phyloP scores from a whole-genome alignment of 495 filamentous ascomycete species.

The Tetracladium setigerum region DNA sequence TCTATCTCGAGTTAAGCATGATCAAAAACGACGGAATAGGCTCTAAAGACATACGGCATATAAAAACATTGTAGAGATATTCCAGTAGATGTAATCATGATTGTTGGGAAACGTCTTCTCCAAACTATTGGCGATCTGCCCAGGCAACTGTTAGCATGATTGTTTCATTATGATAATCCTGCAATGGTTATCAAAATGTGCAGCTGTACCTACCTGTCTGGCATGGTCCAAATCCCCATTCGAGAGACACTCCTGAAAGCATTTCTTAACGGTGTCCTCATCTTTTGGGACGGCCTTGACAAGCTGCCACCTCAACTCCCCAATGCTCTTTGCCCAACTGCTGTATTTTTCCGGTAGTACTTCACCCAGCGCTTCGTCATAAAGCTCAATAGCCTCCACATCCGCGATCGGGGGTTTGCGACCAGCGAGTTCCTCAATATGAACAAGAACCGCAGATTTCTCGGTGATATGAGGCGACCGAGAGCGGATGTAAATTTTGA shows the following conservation, averaged over 20 bases:
- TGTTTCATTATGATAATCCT: background rate
- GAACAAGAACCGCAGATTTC: slow-evolving; percentile 41
- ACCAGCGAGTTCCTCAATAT: slow-evolving; percentile 25
- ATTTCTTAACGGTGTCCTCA: slow-evolving; percentile 38
- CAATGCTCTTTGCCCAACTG: slow-evolving; percentile 25
- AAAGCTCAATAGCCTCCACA: slow-evolving; percentile 15
- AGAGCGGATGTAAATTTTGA: slow-evolving; percentile 17
- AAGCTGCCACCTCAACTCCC: slow-evolving; percentile 43
- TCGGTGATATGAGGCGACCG: slow-evolving; percentile 20
- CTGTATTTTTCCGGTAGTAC: slow-evolving; percentile 6
- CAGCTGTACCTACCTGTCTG: slow-evolving; percentile 27
- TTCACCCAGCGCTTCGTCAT: slow-evolving; percentile 15
- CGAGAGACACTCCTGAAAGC: slow-evolving; percentile 43
- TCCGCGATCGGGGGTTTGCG: slow-evolving; percentile 10
- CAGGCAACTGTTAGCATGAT: background rate
- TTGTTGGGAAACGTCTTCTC: slow-evolving; percentile 21
- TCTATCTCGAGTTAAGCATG: background rate
- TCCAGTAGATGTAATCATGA: slow-evolving; percentile 22
- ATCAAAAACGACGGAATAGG: background rate
- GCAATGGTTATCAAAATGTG: too few species aligned
- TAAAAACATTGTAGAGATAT: slow-evolving; percentile 19
- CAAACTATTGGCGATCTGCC: slow-evolving; percentile 20
- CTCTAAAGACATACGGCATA: slow-evolving; percentile 10
- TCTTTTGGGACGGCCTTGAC: slow-evolving; percentile 43
- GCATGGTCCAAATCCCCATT: slow-evolving; percentile 46